Conservation (phyloP, 176 grass and related monocot species). For the Miscanthus lutarioriparius region DNA sequence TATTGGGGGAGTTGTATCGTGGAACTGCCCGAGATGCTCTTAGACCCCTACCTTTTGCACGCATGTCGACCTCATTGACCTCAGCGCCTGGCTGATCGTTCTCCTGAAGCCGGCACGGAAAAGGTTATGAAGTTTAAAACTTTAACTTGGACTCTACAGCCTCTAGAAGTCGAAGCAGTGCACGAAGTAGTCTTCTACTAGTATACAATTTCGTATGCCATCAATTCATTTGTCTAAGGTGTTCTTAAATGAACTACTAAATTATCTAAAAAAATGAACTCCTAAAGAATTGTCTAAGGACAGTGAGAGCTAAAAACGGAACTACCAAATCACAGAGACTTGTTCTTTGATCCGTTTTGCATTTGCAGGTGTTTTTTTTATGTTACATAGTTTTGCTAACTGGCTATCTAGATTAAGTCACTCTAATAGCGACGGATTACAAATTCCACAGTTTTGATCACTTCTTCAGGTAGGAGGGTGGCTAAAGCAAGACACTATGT, state of each 20-base stretch:
- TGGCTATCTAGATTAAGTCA: conserved; percentile 21
- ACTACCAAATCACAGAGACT: conserved; percentile 7
- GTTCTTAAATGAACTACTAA: no score
- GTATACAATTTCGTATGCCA: neutral
- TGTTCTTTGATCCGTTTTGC: neutral
- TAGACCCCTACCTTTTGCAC: no score
- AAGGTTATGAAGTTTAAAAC: neutral
- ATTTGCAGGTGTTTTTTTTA: neutral
- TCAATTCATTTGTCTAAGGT: neutral
- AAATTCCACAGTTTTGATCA: conserved; percentile 8
- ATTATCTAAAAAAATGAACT: no score
- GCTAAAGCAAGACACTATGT: neutral
- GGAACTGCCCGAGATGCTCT: no score
- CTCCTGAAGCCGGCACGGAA: neutral
- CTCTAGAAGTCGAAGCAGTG: neutral
- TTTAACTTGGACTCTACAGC: neutral
- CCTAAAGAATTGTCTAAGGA: neutral
- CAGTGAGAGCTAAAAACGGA: neutral
- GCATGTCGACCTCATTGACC: neutral
- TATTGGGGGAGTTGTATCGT: no score
- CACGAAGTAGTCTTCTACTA: neutral
- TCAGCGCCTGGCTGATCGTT: no score
- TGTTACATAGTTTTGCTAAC: neutral
- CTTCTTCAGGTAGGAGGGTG: conserved; percentile 24
- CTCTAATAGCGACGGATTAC: neutral